phyloP scores from a whole-genome alignment of 2,329 filamentous ascomycete species.

The Coniochaeta pulveracea region DNA sequence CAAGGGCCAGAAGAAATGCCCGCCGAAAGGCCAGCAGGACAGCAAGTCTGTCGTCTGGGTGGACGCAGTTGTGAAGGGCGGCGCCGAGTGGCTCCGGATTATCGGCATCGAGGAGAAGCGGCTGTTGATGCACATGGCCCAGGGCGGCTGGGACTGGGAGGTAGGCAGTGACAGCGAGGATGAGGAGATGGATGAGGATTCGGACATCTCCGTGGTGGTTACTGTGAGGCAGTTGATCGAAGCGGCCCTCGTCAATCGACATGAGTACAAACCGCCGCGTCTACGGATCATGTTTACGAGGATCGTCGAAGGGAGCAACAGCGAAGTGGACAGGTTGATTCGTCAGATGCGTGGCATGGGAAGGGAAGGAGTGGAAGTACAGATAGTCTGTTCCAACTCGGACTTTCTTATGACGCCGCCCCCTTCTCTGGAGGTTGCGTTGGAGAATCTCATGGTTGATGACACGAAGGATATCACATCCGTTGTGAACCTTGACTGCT shows the following conservation, averaged over 20 bases:
- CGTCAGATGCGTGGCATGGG: constrained; percentile 12
- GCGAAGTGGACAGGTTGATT: constrained; percentile 16
- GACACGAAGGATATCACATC: constrained; percentile 12
- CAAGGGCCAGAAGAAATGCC: constrained; percentile 4
- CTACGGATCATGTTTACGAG: constrained; percentile 9
- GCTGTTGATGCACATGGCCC: constrained; percentile 14
- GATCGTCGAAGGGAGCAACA: constrained; percentile 7
- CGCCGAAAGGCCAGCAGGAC: constrained; percentile 1
- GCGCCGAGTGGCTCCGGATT: constrained; percentile 16
- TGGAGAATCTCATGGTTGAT: constrained; percentile 11
- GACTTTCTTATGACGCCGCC: constrained; percentile 10
- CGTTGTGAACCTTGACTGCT: constrained; percentile 52
- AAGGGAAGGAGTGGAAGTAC: constrained; percentile 11
- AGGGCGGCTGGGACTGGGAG: constrained; percentile 14
- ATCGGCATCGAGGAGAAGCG: constrained; percentile 13
- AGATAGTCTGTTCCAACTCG: constrained; percentile 15
- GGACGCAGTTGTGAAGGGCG: constrained; percentile 16
- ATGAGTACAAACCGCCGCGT: constrained; percentile 6
- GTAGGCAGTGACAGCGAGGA: constrained; percentile 11
- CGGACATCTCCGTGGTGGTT: constrained; percentile 5
- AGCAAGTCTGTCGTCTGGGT: constrained; percentile 4
- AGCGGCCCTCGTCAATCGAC: constrained; percentile 4
- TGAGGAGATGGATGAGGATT: constrained; percentile 5
- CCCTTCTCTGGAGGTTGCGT: constrained; percentile 11
- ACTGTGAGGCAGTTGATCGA: constrained; percentile 5